These are phyloP conservation scores for Aspergillus glaucus DNA, from an alignment of 2,329 filamentous ascomycete genomes.

Conservation along the genomic window DNA sequence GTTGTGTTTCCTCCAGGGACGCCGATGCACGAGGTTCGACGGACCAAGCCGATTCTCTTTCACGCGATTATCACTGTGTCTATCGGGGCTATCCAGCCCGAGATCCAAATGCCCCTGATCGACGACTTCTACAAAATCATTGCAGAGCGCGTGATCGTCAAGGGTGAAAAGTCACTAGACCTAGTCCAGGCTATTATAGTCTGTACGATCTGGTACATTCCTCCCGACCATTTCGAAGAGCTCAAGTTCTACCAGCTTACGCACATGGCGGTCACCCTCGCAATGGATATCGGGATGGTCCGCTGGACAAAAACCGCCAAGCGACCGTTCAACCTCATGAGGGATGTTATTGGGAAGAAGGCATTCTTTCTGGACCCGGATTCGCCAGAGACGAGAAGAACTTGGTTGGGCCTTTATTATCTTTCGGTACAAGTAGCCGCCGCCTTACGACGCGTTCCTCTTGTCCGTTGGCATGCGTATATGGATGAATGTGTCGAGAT, in stretches of 20 bases:
- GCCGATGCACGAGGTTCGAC: slow-evolving; percentile 49
- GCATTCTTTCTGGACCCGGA: slow-evolving; percentile 40
- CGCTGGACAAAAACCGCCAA: slow-evolving; percentile 41
- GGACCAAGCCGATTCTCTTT: slow-evolving; percentile 55
- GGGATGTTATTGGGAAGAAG: slow-evolving; percentile 36
- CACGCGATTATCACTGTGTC: slow-evolving; percentile 52
- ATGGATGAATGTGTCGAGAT: slow-evolving; percentile 58
- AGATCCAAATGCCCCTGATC: slow-evolving; percentile 56
- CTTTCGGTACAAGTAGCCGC: slow-evolving; percentile 54
- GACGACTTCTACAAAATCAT: slow-evolving; percentile 66
- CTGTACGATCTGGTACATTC: slow-evolving; percentile 76
- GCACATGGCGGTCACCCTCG: slow-evolving; percentile 74
- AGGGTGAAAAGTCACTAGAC: slow-evolving; percentile 75
- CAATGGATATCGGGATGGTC: slow-evolving; percentile 74
- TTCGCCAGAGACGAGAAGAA: slow-evolving; percentile 51
- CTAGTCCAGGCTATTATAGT: slow-evolving; percentile 73
- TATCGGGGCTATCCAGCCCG: slow-evolving; percentile 47
- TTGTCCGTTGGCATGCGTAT: slow-evolving; percentile 57
- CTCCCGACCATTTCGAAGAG: slow-evolving; percentile 75
- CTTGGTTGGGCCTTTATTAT: slow-evolving; percentile 58
- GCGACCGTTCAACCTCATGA: slow-evolving; percentile 28
- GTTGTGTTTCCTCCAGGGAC: slow-evolving; percentile 52
- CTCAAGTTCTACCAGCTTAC: slow-evolving; percentile 86
- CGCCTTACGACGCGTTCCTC: slow-evolving; percentile 52
- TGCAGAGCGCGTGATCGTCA: slow-evolving; percentile 66